phyloP scores from a whole-genome alignment of 352 stramenopile genomes.

The Thalassiosira hispida region DNA sequence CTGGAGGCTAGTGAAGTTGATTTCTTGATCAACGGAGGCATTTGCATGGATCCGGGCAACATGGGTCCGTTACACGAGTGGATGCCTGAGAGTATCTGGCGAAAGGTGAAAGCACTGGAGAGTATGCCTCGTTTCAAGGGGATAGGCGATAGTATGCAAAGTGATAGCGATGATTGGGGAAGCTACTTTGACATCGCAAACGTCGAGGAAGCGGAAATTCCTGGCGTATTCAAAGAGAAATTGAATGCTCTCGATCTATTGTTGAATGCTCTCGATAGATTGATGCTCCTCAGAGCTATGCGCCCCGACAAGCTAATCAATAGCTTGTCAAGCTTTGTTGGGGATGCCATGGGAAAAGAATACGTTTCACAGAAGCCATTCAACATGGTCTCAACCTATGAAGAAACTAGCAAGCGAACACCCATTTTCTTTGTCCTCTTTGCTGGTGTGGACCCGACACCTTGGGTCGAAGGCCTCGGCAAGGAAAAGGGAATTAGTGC shows the following conservation, averaged over 20 bases:
- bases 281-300: slow-evolving; percentile 92
- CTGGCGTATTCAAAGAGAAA: slow-evolving; percentile 96
- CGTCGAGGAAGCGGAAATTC: slow-evolving; percentile 92
- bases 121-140: slow-evolving; percentile 91
- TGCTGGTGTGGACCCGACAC: slow-evolving; percentile 93
- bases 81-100: slow-evolving; percentile 93
- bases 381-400: slow-evolving; percentile 92
- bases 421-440: slow-evolving; percentile 96
- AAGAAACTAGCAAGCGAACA: slow-evolving; percentile 92
- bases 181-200: slow-evolving; percentile 96
- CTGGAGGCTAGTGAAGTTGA: slow-evolving; percentile 93
- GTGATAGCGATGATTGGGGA: slow-evolving; percentile 95
- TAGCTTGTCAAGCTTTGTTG: slow-evolving; percentile 93
- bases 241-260: slow-evolving; percentile 93
- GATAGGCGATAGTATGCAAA: slow-evolving; percentile 95
- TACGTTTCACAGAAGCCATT: slow-evolving; percentile 94
- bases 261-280: slow-evolving; percentile 92
- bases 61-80: slow-evolving; percentile 88
- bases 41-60: slow-evolving; percentile 83
- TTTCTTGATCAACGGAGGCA: slow-evolving; percentile 93
- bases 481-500: slow-evolving; percentile 89
- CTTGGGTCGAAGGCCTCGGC: slow-evolving; percentile 91
- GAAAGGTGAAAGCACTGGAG: slow-evolving; percentile 89
- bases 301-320: slow-evolving; percentile 93
- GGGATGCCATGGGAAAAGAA: slow-evolving; percentile 91